Conservation (phyloP, 306 rosid genomes). For the Dryas alaskensis region DNA sequence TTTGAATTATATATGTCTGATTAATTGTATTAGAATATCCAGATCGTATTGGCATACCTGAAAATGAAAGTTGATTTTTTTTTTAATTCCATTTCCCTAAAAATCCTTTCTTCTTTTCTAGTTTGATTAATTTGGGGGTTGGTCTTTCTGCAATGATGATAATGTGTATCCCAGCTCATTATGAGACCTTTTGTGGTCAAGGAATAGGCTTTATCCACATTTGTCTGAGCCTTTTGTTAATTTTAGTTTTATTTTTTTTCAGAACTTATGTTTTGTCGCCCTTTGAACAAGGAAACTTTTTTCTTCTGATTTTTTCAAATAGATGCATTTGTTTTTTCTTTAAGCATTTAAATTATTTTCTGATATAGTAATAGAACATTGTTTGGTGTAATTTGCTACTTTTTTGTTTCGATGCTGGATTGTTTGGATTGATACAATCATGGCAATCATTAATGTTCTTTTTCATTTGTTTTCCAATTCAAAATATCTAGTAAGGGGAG, state of each 20-base stretch:
- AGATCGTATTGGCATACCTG: not conserved
- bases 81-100: not conserved
- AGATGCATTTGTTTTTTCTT: not conserved
- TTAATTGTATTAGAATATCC: no score
- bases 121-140: not conserved
- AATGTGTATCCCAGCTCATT: slow-evolving; percentile 52
- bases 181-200: slow-evolving; percentile 47
- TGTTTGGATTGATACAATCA: not conserved
- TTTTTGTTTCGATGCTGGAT: not conserved
- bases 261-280: no score
- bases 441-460: not conserved
- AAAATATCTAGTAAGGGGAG: not conserved
- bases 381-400: not conserved
- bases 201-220: slow-evolving; percentile 35
- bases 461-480: not conserved
- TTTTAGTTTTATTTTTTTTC: no score
- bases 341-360: not conserved
- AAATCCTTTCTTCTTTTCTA: not conserved
- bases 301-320: not conserved
- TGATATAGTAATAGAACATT: not conserved
- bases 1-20: no score
- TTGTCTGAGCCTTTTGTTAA: slow-evolving; percentile 31
- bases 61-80: not conserved
- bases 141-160: slow-evolving; percentile 35
- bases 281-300: no score